Evolutionary conservation across 805 yeast species (phyloP), one percentile per base, ranked within the genome.

Genomic region (Nakazawaea holstii): DNA sequence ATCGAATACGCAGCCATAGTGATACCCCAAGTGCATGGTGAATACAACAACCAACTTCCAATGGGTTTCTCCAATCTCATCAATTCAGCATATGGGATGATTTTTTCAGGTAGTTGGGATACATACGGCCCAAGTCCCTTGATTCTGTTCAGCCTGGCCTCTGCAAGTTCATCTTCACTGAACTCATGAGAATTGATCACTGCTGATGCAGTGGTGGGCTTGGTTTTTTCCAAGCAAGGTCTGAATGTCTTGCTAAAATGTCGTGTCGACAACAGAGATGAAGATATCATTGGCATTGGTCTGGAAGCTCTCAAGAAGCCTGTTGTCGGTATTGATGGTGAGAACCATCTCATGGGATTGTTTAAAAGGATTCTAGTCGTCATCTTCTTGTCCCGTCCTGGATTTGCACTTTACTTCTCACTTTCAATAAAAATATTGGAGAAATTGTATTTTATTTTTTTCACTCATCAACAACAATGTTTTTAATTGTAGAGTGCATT

Each of bases 51-150:
- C 75, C 88, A 80, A 0, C 97, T 87, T 0, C 99, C 99, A n/a
- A 87, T 95, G 0, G 99, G 99, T 56, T 88, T 88, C 60, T 94
- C 99, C 47, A 92, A 65, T 47, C 99, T 73, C 86, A 90, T 83
- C 47, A 94, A 69, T 59, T 89, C 95, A 38, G 96, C 95, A 61
- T 90, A 94, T 0, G 99, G 98, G 39, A 87, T 82, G 80, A 82
- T 72, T 48, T 73, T 73, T 37, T 69, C 72, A 0, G 99, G 98
- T 24, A 94, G 71, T 31, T 73, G 70, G 1, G 80, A 69, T 13
- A 87, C 70, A 60, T 72, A 69, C 0, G 79, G 72, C 3, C 69
- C 69, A 33, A 79, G 58, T 0, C 76, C 77, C 2, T 70, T 61
- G 14, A 68, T 40, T 52, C 90, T 68, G 10, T 77, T 76, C 28